Conservation (phyloP, 768 basidiomycete genomes). For the Imleria badia region DNA sequence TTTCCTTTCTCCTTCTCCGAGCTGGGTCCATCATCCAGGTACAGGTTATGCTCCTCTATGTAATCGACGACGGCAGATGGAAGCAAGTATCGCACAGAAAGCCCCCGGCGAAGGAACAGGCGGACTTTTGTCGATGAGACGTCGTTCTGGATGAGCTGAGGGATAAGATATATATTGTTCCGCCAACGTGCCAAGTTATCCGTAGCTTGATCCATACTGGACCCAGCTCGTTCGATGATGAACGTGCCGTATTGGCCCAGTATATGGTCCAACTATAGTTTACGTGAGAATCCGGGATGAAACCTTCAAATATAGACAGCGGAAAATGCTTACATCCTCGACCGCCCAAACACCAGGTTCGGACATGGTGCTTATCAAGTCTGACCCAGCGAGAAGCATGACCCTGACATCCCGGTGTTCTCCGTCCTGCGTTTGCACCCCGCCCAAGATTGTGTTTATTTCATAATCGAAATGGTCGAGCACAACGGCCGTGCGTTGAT, state of each 20-base stretch:
- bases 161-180: constrained; percentile 86
- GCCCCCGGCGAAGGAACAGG: constrained; percentile 73
- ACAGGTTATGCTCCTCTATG: constrained; percentile 82
- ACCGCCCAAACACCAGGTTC: constrained; percentile 98
- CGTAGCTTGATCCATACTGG: constrained; percentile 83
- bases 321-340: constrained; percentile 69
- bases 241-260: constrained; percentile 92
- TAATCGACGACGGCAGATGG: constrained; percentile 92
- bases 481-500: constrained; percentile 95
- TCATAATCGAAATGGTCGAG: constrained; percentile 96
- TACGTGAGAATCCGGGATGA: constrained; percentile 14
- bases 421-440: constrained; percentile 70
- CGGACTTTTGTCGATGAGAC: constrained; percentile 95
- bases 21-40: constrained; percentile 56
- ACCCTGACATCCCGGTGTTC: constrained; percentile 75
- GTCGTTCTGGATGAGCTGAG: constrained; percentile 95
- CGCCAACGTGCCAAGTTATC: constrained; percentile 74
- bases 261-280: constrained; percentile 87
- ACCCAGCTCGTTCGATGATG: constrained; percentile 93
- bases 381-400: constrained; percentile 97
- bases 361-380: constrained; percentile 96
- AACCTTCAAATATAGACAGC: not conserved
- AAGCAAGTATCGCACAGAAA: constrained; percentile 86
- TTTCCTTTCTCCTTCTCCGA: constrained; percentile 40
- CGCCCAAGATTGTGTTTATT: constrained; percentile 84